phyloP scores from a whole-genome alignment of 805 yeast genomes.

The Zygosaccharomyces siamensis region DNA sequence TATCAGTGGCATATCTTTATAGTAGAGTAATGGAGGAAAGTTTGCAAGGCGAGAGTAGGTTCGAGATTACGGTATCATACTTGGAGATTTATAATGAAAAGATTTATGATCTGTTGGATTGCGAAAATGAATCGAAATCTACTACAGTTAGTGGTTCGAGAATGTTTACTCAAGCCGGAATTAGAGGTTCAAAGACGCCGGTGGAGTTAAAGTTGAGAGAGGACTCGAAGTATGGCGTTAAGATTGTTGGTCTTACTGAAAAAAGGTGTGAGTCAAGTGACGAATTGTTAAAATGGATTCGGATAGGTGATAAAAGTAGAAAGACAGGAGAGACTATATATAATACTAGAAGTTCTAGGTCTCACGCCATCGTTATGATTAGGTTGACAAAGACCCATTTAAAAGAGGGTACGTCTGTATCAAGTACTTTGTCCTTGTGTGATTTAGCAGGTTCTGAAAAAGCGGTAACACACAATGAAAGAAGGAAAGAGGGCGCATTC shows the following conservation, averaged over 20 bases:
- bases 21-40: conserved; percentile 37
- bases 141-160: conserved; percentile 13
- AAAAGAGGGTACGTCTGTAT: conserved; percentile 35
- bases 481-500: conserved; percentile 90
- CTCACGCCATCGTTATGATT: conserved; percentile 84
- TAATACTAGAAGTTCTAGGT: conserved; percentile 81
- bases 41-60: conserved; percentile 28
- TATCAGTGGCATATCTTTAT: conserved; percentile 52
- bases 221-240: conserved; percentile 64
- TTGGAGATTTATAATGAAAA: conserved; percentile 85
- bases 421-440: conserved; percentile 74
- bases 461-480: conserved; percentile 58
- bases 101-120: conserved; percentile 65
- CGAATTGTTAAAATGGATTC: conserved; percentile 57
- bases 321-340: conserved; percentile 86
- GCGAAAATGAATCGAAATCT: conserved; percentile 5
- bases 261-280: conserved; percentile 50
- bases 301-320: conserved; percentile 66
- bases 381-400: conserved; percentile 46
- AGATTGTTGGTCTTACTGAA: conserved; percentile 68
- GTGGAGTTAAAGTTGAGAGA: conserved; percentile 75
- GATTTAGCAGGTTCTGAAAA: conserved; percentile 97
- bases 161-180: conserved; percentile 6
- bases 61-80: conserved; percentile 60
- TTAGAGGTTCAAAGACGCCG: conserved; percentile 11